Conservation (phyloP, 208 protist species). For the Acanthamoeba sp. region DNA sequence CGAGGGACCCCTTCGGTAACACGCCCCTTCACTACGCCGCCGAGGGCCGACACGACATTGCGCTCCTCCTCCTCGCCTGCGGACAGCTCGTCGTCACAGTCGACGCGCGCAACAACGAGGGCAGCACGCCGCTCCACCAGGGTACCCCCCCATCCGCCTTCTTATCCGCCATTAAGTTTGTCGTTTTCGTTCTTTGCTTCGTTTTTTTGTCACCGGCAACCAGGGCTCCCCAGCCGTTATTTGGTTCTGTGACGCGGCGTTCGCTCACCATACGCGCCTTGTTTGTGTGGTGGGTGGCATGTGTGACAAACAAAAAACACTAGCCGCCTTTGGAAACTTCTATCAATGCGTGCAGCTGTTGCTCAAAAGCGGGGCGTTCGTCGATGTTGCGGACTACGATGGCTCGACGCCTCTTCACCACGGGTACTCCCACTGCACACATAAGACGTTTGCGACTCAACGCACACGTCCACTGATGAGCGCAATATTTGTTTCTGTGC, state of each 20-base stretch:
- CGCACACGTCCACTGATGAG: too few species aligned
- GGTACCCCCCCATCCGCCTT: background rate
- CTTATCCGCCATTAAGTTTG: too few species aligned
- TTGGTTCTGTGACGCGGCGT: background rate
- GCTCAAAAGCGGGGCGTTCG: background rate
- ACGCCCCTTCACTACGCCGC: conserved; percentile 59
- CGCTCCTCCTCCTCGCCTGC: conserved; percentile 12
- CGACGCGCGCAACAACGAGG: conserved; percentile 30
- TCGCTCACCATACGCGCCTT: background rate
- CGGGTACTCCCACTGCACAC: background rate
- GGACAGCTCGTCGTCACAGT: background rate
- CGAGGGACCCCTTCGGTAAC: conserved; percentile 53
- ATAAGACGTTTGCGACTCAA: too few species aligned
- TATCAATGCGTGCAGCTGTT: conserved; percentile 3
- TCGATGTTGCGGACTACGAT: background rate
- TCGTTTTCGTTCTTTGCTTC: background rate
- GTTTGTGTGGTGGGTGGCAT: background rate
- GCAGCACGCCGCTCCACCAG: conserved; percentile 46
- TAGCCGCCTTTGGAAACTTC: conserved; percentile 43
- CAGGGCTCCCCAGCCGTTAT: too few species aligned
- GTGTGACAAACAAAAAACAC: background rate
- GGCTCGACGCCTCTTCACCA: conserved; percentile 35
- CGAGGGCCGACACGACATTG: background rate
- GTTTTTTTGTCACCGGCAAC: background rate
- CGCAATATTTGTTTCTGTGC: background rate